Conservation (phyloP, 768 basidiomycete genomes). For the Tylopilus balloui region DNA sequence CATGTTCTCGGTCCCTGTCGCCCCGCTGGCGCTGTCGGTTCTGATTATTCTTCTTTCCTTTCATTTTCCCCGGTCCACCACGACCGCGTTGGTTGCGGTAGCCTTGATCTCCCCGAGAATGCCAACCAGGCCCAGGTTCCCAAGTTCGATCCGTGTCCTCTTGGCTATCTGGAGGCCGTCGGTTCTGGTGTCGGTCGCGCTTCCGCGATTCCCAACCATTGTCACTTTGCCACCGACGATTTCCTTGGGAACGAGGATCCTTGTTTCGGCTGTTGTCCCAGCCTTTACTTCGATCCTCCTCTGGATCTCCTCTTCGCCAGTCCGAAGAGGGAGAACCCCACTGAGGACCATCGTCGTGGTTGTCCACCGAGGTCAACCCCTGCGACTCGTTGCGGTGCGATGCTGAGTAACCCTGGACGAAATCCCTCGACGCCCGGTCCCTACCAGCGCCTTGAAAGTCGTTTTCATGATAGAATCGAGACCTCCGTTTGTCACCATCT, state of each 20-base stretch:
- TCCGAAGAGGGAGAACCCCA: slow-evolving; percentile 45
- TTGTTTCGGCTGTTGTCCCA: slow-evolving; percentile 35
- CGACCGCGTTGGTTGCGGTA: slow-evolving; percentile 37
- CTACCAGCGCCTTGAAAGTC: slow-evolving; percentile 38
- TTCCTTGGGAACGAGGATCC: slow-evolving; percentile 32
- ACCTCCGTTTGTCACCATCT: slow-evolving; percentile 44
- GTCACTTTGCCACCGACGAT: slow-evolving; percentile 33
- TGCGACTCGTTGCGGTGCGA: slow-evolving; percentile 47
- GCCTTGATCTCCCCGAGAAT: slow-evolving; percentile 38
- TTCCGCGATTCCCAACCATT: slow-evolving; percentile 53
- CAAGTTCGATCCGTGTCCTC: slow-evolving; percentile 53
- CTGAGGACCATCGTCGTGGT: slow-evolving; percentile 39
- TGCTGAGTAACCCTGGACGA: slow-evolving; percentile 41
- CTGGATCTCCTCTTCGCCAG: slow-evolving; percentile 34
- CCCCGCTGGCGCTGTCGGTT: slow-evolving; percentile 32
- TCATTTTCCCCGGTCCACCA: slow-evolving; percentile 36
- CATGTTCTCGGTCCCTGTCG: slow-evolving; percentile 26
- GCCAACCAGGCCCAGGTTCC: slow-evolving; percentile 72
- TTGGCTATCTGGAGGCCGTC: slow-evolving; percentile 29
- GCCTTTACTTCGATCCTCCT: slow-evolving; percentile 37
- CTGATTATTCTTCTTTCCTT: slow-evolving; percentile 34
- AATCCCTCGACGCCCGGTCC: slow-evolving; percentile 46
- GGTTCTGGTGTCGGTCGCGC: slow-evolving; percentile 41
- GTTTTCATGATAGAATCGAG: slow-evolving; percentile 37
- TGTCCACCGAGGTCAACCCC: slow-evolving; percentile 37